phyloP scores from a whole-genome alignment of 169 alveolate genomes.

The Toxoplasma gondii region DNA sequence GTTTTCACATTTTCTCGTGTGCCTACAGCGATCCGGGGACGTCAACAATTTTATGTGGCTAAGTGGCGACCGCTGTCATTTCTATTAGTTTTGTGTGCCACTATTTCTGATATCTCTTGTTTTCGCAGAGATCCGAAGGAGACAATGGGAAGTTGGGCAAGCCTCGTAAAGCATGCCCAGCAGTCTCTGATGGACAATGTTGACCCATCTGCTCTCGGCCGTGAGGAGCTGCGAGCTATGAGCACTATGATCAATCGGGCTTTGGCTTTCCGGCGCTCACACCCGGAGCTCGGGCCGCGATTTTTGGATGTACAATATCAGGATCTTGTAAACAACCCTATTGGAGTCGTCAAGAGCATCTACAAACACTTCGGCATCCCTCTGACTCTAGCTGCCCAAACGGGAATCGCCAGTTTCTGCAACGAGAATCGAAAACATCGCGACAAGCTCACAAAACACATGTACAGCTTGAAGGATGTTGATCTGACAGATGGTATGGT shows the following conservation, averaged over 20 bases:
- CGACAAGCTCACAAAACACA: conserved; percentile 68
- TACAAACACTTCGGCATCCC: conserved; percentile 67
- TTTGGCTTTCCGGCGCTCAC: conserved; percentile 57
- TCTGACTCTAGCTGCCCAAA: conserved; percentile 50
- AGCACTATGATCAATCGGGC: conserved; percentile 68
- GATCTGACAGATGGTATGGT: conserved; percentile 63
- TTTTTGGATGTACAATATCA: conserved; percentile 73
- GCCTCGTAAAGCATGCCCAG: conserved; percentile 70
- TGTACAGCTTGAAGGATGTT: conserved; percentile 66
- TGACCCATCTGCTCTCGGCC: conserved; percentile 70
- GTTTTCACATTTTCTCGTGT: background rate
- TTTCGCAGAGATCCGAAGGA: conserved; percentile 72
- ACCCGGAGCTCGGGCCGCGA: conserved; percentile 56
- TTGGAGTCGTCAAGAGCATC: conserved; percentile 64
- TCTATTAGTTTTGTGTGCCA: too few species aligned
- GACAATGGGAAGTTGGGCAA: conserved; percentile 71
- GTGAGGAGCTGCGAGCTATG: conserved; percentile 69
- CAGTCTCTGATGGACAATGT: conserved; percentile 62
- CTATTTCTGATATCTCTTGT: background rate
- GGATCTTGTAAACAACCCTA: conserved; percentile 67
- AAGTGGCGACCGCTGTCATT: too few species aligned
- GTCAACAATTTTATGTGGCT: too few species aligned
- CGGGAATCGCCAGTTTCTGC: conserved; percentile 47
- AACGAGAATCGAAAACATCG: conserved; percentile 67
- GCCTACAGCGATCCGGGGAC: too few species aligned